Evolutionary conservation across 83 land plant genomes (phyloP).

Genomic region (Thuja plicata): DNA sequence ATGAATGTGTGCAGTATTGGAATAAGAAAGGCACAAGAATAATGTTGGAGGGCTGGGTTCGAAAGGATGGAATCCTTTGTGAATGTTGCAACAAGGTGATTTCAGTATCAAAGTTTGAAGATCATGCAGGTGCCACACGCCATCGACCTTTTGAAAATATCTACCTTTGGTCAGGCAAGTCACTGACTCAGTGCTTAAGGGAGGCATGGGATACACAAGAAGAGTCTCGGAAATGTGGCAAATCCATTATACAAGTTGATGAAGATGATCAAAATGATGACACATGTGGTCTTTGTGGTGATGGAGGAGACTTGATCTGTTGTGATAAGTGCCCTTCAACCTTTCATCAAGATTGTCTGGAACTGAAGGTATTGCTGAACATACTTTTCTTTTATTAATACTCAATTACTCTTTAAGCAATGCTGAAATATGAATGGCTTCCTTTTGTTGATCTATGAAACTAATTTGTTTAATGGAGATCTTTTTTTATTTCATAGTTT

Average conservation of each 20-base stretch:
- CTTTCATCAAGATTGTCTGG: slow-evolving; percentile 82
- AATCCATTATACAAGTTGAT: slow-evolving; percentile 28
- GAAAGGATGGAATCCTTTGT: slow-evolving; percentile 52
- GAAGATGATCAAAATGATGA: slow-evolving; percentile 88
- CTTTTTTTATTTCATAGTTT: neutral
- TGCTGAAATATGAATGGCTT: neutral
- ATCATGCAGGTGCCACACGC: slow-evolving; percentile 52
- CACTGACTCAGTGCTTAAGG: slow-evolving; percentile 55
- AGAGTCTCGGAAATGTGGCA: slow-evolving; percentile 39
- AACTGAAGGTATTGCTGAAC: slow-evolving; percentile 53
- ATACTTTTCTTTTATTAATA: neutral
- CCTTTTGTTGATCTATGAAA: neutral
- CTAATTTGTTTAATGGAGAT: neutral
- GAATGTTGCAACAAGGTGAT: slow-evolving; percentile 51
- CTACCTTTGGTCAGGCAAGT: slow-evolving; percentile 53
- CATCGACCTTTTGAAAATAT: slow-evolving; percentile 50
- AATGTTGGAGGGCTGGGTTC: slow-evolving; percentile 52
- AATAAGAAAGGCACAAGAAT: slow-evolving; percentile 40
- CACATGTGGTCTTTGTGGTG: slow-evolving; percentile 95
- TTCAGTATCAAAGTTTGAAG: slow-evolving; percentile 47
- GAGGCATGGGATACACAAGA: slow-evolving; percentile 76
- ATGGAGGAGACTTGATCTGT: slow-evolving; percentile 93
- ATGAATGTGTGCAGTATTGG: slow-evolving; percentile 51
- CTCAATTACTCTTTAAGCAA: neutral
- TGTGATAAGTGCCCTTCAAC: slow-evolving; percentile 99